Conservation (phyloP, 495 filamentous ascomycete genomes). For the Terfezia claveryi region DNA sequence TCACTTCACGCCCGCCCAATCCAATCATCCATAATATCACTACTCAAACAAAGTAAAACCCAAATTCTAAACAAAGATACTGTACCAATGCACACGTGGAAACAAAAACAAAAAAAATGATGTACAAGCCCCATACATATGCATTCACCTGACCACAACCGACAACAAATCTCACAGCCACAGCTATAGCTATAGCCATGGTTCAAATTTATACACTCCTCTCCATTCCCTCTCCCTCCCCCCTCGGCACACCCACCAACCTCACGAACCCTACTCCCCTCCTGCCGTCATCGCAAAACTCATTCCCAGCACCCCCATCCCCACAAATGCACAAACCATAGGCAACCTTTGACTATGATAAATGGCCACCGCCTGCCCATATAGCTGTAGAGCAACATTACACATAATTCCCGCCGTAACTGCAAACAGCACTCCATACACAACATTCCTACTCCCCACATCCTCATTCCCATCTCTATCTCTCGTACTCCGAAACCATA, state of each 20-base stretch:
- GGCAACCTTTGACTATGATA: slow-evolving; percentile 61
- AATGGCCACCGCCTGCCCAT: slow-evolving; percentile 60
- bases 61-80: too few species aligned
- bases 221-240: neutral
- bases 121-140: neutral
- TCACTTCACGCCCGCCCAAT: too few species aligned
- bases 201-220: neutral
- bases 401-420: slow-evolving; percentile 86
- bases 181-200: neutral
- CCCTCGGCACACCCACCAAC: too few species aligned
- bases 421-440: slow-evolving; percentile 80
- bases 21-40: too few species aligned
- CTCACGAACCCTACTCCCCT: neutral
- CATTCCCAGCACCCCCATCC: slow-evolving; percentile 72
- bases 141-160: neutral
- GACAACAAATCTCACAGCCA: neutral
- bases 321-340: slow-evolving; percentile 65
- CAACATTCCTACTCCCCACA: slow-evolving; percentile 30
- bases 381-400: slow-evolving; percentile 71
- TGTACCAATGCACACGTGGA: neutral
- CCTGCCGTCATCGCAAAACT: slow-evolving; percentile 61
- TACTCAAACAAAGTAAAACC: too few species aligned
- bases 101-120: neutral
- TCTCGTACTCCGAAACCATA: slow-evolving; percentile 37
- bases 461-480: slow-evolving; percentile 27